A percentile compares a stretch with the other conserved stretches of the same genome.
Evolutionary conservation across 208 protist genomes (phyloP).

Genomic region (Herpetomonas tarakana): DNA sequence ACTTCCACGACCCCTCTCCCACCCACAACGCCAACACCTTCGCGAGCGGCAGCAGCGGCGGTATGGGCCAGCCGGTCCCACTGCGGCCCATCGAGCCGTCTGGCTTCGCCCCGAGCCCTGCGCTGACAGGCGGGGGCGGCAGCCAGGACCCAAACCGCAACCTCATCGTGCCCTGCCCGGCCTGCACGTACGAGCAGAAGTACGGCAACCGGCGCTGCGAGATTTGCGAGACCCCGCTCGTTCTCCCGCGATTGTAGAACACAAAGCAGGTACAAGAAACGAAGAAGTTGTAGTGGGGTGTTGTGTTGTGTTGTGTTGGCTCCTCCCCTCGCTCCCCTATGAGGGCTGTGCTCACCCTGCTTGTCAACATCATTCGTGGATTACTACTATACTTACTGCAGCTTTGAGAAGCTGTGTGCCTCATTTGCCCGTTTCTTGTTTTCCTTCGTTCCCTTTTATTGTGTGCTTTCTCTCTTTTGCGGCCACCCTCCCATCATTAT

Average conservation of each 20-base stretch:
- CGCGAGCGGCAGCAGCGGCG: neutral
- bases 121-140: neutral
- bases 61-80: neutral
- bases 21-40: neutral
- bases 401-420: too few relatives aligned
- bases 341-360: too few relatives aligned
- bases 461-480: too few relatives aligned
- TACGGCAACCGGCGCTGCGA: conserved; percentile 30
- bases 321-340: too few relatives aligned
- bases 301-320: too few relatives aligned
- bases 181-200: conserved; percentile 41
- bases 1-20: neutral
- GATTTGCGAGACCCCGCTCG: conserved; percentile 22
- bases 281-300: too few relatives aligned
- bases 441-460: too few relatives aligned
- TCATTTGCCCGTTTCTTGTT: too few relatives aligned
- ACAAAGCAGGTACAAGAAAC: conserved; percentile 5
- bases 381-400: too few relatives aligned
- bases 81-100: neutral
- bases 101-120: neutral
- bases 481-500: too few relatives aligned
- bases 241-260: conserved; percentile 2
- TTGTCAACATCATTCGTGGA: too few relatives aligned
- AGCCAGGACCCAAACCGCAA: conserved; percentile 4
- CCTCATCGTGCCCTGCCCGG: conserved; percentile 28